Base-by-base conservation (phyloP, 169 alveolate species). In the Plasmodium reichenowi region DNA sequence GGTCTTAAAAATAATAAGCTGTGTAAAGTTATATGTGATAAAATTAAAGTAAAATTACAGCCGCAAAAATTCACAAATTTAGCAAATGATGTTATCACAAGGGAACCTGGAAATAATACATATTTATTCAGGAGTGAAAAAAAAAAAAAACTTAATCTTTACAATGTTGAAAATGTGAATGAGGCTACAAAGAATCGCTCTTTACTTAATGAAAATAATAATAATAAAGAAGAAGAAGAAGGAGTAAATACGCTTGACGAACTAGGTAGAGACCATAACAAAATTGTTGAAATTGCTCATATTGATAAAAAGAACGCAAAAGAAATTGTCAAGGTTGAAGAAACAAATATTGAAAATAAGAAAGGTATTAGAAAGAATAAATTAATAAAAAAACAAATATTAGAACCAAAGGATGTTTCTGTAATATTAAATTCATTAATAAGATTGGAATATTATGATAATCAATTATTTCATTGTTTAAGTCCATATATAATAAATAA, bases 351-450 rank as follows among this genome's bases (percentile, higher is more conserved):
- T 2, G 4, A 26, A 26, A 26, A 26, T 26, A 20, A n/a, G 15
- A 72, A 54, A 66, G n/a, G 1, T 24, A 66, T 6, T 29, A 13
- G 9, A 29, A 26, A 24, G 15, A 12, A 17, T 9, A n/a, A 58
- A 26, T 54, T 72, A 58, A 13, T 54, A 56, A 20, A 24, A 72
- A 6, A 10, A 5, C 26, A 60, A 74, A 62, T 62, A 60, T 43
- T 62, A 15, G 47, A 83, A 83, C 91, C 91, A 13, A 83, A 83
- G 58, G 91, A 83, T 26, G 78, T 83, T 29, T 67, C 91, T 1
- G 12, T 83, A 9, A 56, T 83, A 72, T 47, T 83, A 62, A 83
- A 83, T 26, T 50, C 91, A 0, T 59, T 83, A 13, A 15, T 83
- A 68, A 67, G 47, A 47, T 29, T 83, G 9, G 91, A 83, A 24